These are phyloP conservation scores for Chamaecyparis obtusa DNA, from an alignment of 75 land plant genomes.

Conservation along the genomic window DNA sequence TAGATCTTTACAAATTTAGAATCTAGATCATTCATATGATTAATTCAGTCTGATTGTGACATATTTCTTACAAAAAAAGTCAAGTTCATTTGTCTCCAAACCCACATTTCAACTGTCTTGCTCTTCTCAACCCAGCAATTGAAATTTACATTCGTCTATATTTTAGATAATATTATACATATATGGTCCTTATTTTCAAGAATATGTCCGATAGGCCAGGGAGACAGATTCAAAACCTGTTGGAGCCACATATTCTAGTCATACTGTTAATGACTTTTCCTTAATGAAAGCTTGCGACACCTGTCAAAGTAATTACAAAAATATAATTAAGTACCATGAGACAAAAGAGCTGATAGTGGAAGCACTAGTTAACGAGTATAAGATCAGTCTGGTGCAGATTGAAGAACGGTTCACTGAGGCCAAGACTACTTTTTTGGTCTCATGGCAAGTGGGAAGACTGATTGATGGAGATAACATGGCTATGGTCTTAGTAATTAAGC, in stretches of 20 bases:
- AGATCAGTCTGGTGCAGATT: neutral
- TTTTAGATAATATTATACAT: too few species aligned
- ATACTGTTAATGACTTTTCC: neutral
- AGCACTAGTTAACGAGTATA: neutral
- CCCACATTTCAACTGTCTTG: too few species aligned
- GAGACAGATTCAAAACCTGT: too few species aligned
- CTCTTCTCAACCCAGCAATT: too few species aligned
- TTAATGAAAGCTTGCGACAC: neutral
- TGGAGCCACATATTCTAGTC: neutral
- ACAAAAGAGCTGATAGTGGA: neutral
- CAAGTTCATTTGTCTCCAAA: too few species aligned
- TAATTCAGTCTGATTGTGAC: too few species aligned
- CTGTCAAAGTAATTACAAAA: neutral
- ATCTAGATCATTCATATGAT: too few species aligned
- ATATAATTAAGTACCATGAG: neutral
- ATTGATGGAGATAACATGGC: neutral
- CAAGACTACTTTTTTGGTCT: neutral
- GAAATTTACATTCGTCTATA: too few species aligned
- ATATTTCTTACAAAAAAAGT: too few species aligned
- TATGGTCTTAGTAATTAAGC: neutral
- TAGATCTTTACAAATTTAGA: too few species aligned
- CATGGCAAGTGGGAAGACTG: neutral
- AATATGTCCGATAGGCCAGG: too few species aligned
- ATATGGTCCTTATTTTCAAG: too few species aligned
- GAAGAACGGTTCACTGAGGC: neutral